Percentiles rank a stretch among this genome's conserved stretches.
These are phyloP conservation scores for Calocera viscosa DNA, from an alignment of 768 basidiomycete species.

Conservation along the genomic window DNA sequence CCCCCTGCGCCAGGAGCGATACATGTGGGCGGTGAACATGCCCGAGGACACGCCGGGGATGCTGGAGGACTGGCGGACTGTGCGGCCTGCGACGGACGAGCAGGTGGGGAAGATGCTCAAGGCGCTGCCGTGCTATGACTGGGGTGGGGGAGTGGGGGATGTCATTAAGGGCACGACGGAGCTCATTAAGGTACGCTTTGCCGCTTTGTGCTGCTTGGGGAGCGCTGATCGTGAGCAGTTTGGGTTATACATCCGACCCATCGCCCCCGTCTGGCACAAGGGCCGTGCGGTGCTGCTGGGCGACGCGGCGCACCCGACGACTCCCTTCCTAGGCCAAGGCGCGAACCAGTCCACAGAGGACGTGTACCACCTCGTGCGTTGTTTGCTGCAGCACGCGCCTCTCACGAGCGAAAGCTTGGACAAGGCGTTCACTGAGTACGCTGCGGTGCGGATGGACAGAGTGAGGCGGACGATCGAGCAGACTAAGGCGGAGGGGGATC, in stretches of 20 bases:
- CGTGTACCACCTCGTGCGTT: slow-evolving; percentile 27
- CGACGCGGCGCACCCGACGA: slow-evolving; percentile 38
- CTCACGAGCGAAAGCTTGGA: slow-evolving; percentile 25
- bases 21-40: neutral
- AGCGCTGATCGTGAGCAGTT: slow-evolving; percentile 22
- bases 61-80: neutral
- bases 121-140: slow-evolving; percentile 18
- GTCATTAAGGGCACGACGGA: slow-evolving; percentile 20
- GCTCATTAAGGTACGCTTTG: slow-evolving; percentile 24
- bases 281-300: slow-evolving; percentile 35
- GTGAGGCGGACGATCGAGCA: slow-evolving; percentile 28
- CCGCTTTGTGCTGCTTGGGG: neutral
- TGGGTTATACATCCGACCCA: slow-evolving; percentile 35
- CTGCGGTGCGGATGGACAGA: slow-evolving; percentile 29
- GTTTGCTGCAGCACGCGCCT: slow-evolving; percentile 28
- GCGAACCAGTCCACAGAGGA: slow-evolving; percentile 39
- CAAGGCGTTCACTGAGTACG: slow-evolving; percentile 28
- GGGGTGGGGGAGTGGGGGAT: slow-evolving; percentile 22
- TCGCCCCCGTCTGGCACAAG: slow-evolving; percentile 32
- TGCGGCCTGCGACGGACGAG: slow-evolving; percentile 28
- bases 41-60: neutral
- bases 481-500: slow-evolving; percentile 29
- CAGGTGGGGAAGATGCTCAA: slow-evolving; percentile 21
- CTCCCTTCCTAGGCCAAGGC: slow-evolving; percentile 34
- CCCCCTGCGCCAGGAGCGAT: neutral